A percentile compares a stretch with the other conserved stretches of the same genome.
These are phyloP conservation scores for Lophium mytilinum DNA, from an alignment of 495 filamentous ascomycete species.

Conservation along the genomic window DNA sequence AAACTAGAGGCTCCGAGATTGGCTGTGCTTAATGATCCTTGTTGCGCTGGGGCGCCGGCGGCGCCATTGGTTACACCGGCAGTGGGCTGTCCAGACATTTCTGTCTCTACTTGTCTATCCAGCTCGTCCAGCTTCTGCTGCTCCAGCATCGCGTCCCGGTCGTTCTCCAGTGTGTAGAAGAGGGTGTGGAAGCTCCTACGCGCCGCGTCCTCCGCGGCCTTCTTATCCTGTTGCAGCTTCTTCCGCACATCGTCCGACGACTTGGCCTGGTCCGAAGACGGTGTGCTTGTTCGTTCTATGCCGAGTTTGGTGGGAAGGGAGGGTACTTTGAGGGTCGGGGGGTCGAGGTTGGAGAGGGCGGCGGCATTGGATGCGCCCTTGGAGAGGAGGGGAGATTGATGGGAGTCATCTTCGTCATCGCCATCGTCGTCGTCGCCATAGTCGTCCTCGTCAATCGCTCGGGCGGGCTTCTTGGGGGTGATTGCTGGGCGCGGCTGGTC, in stretches of 20 bases:
- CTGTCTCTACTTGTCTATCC: constrained; percentile 89
- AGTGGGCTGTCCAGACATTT: constrained; percentile 65
- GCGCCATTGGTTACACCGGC: constrained; percentile 40
- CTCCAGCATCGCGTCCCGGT: constrained; percentile 91
- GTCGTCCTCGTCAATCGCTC: constrained; percentile 76
- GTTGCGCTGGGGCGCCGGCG: constrained; percentile 43
- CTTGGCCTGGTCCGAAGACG: constrained; percentile 46
- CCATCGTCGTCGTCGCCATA: constrained; percentile 85
- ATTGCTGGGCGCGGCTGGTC: constrained; percentile 35
- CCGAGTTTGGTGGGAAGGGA: constrained; percentile 28
- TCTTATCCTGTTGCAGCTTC: constrained; percentile 88
- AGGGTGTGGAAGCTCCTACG: constrained; percentile 82
- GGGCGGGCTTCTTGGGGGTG: constrained; percentile 52
- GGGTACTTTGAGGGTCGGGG: constrained; percentile 36
- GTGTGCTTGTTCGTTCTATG: constrained; percentile 31
- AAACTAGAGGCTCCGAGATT: constrained; percentile 96
- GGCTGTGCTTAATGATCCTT: constrained; percentile 82
- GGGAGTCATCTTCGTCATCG: constrained; percentile 50
- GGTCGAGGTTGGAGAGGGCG: constrained; percentile 30
- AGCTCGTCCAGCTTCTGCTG: constrained; percentile 95
- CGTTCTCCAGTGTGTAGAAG: constrained; percentile 92
- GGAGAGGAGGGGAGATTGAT: constrained; percentile 50
- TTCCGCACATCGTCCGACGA: constrained; percentile 81
- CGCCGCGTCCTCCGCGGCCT: constrained; percentile 81
- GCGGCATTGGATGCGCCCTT: constrained; percentile 47